Base-by-base conservation (phyloP, 192 early-diverging fungal genomes). In the Dissophora globulifera region DNA sequence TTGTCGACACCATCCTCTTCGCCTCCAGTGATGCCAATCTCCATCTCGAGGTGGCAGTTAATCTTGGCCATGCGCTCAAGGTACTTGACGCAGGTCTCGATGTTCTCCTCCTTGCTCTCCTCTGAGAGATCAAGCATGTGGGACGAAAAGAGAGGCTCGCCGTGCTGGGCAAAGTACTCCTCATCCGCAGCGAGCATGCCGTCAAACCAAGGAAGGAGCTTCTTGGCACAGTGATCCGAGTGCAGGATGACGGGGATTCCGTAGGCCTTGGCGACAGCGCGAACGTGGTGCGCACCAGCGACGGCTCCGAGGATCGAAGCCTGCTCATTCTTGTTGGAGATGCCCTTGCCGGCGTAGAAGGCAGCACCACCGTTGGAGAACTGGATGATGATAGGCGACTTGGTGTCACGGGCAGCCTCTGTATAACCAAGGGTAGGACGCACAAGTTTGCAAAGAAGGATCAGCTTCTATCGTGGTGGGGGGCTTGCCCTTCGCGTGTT, bases 1-100 rank as follows among this genome's bases (percentile, higher is more conserved):
- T 98, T 96, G 89, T 97, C 93, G 55, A 98, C 96, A 82, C 96
- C 96, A 79, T 98, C 96, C 83, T 98, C 96, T 85, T 98, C 96
- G 67, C 96, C 96, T 81, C 96, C 96, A 26, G 95, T 96, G 80
- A 97, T 95, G 82, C 96, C 96, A 50, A 98, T 96, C 86, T 98
- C 96, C 94, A 98, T 98, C 87, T 98, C 96, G 61, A 98, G 88
- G 59, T 94, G 87, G 65, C 88, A 88, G 78, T 93, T 89, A 67
- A 97, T 93, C 35, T 87, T 83, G 22, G 92, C 89, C 91, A 96
- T 95, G 67, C 95, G 93, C 84, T 93, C 83, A 69, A 98, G 84
- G 87, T 98, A 98, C 85, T 93, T 87, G 74, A 90, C 83, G 80
- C 93, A 96, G 58, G 82, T 95, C 56, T 86, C 86, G 58, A 98